phyloP scores from a whole-genome alignment of 2,329 filamentous ascomycete genomes.

The Colletotrichum liriopes region DNA sequence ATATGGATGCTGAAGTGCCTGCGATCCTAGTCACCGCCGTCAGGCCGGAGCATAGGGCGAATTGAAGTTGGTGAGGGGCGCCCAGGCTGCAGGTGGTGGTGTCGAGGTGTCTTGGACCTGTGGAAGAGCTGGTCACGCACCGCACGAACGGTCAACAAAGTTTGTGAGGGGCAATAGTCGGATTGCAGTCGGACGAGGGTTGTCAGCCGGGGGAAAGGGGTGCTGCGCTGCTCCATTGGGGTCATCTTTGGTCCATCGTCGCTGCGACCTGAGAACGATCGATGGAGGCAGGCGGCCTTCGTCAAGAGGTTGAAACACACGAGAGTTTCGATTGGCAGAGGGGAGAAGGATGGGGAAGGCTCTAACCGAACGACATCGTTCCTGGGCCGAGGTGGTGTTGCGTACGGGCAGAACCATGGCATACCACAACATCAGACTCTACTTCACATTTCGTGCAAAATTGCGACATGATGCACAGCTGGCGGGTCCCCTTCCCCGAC shows the following conservation, averaged over 20 bases:
- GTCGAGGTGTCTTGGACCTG: constrained; percentile 10
- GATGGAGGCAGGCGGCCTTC: background rate
- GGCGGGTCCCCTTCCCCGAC: background rate
- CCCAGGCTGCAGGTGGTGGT: constrained; percentile 3
- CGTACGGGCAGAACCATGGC: background rate
- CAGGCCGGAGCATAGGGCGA: background rate
- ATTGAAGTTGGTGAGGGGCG: background rate
- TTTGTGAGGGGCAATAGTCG: background rate
- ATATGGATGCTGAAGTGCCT: background rate
- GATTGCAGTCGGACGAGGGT: background rate
- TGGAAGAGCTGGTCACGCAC: background rate
- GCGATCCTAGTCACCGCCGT: background rate
- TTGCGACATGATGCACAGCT: background rate
- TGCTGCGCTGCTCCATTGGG: background rate
- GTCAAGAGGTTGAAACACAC: background rate
- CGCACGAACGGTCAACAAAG: background rate
- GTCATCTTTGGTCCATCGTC: constrained; percentile 2
- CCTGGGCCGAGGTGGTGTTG: background rate
- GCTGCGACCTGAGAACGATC: background rate
- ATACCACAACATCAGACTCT: background rate
- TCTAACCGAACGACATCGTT: background rate
- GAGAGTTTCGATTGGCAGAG: too few relatives aligned
- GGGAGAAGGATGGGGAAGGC: background rate
- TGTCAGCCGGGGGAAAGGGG: background rate
- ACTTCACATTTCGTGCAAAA: background rate